A percentile compares a stretch with the other conserved stretches of the same genome.
phyloP scores from a whole-genome alignment of 2,329 filamentous ascomycete species.

The Saccharata proteae region DNA sequence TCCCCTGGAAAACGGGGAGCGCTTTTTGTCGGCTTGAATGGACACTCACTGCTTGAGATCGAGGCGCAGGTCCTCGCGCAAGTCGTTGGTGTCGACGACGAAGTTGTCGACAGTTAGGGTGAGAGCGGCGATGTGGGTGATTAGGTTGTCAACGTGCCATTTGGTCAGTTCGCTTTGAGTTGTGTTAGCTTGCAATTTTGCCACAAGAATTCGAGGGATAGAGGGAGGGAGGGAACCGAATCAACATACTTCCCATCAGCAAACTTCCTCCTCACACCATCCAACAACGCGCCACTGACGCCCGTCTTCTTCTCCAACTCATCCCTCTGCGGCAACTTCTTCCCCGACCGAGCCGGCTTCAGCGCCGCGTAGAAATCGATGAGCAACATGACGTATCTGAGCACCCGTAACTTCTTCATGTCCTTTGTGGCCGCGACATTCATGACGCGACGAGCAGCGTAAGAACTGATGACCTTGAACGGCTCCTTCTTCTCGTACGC shows the following conservation, averaged over 20 bases:
- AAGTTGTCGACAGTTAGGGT: conserved; percentile 62
- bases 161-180: conserved; percentile 47
- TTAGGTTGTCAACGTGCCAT: conserved; percentile 58
- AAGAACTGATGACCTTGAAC: conserved; percentile 48
- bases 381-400: conserved; percentile 37
- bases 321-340: conserved; percentile 47
- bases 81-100: conserved; percentile 55
- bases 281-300: conserved; percentile 50
- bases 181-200: conserved; percentile 9
- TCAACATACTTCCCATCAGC: conserved; percentile 40
- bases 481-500: conserved; percentile 46
- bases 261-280: conserved; percentile 58
- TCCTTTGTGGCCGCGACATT: conserved; percentile 43
- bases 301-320: conserved; percentile 47
- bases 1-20: background rate
- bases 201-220: background rate
- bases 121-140: conserved; percentile 61
- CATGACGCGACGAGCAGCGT: conserved; percentile 52
- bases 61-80: conserved; percentile 60
- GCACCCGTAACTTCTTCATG: conserved; percentile 34
- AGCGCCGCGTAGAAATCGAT: conserved; percentile 36
- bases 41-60: conserved; percentile 49
- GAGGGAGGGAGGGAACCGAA: conserved; percentile 11
- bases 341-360: conserved; percentile 21
- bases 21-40: background rate